Conservation (phyloP, 352 stramenopile species). For the Globisporangium perplexum region DNA sequence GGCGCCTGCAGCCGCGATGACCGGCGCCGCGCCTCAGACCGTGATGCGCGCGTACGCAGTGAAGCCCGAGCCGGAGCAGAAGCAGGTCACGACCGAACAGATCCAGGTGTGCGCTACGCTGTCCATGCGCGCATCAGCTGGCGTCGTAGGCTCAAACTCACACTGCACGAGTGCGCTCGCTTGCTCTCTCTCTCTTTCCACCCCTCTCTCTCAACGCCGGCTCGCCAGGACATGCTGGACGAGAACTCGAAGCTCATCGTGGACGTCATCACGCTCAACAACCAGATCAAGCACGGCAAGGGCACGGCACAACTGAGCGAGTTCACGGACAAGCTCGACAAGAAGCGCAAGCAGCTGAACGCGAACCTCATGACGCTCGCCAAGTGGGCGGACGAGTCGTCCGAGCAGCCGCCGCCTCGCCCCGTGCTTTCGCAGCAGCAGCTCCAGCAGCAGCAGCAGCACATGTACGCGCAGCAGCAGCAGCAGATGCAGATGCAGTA, state of each 20-base stretch:
- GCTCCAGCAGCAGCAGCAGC: constrained; percentile 22
- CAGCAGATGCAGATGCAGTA: constrained; percentile 21
- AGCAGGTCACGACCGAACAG: constrained; percentile 76
- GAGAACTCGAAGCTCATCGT: constrained; percentile 85
- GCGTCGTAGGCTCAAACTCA: too few species aligned
- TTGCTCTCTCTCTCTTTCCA: not conserved
- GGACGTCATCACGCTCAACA: constrained; percentile 87
- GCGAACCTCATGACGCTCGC: constrained; percentile 88
- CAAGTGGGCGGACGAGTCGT: constrained; percentile 84
- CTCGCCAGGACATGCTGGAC: constrained; percentile 72
- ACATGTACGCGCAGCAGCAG: constrained; percentile 7
- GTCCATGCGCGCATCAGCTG: too few species aligned
- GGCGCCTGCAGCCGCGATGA: constrained; percentile 1
- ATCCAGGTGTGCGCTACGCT: constrained; percentile 56
- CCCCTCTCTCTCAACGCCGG: not conserved
- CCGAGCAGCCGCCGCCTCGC: constrained; percentile 50
- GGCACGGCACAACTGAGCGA: constrained; percentile 67
- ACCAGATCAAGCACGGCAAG: constrained; percentile 82
- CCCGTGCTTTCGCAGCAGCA: constrained; percentile 17
- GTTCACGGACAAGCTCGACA: constrained; percentile 82
- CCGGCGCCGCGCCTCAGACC: not conserved
- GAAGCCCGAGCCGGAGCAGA: constrained; percentile 34
- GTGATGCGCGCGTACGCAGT: constrained; percentile 18
- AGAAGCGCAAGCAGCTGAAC: constrained; percentile 88
- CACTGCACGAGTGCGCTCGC: not conserved